phyloP scores from a whole-genome alignment of 331 rosid genomes.

The Dryas integrifolia region DNA sequence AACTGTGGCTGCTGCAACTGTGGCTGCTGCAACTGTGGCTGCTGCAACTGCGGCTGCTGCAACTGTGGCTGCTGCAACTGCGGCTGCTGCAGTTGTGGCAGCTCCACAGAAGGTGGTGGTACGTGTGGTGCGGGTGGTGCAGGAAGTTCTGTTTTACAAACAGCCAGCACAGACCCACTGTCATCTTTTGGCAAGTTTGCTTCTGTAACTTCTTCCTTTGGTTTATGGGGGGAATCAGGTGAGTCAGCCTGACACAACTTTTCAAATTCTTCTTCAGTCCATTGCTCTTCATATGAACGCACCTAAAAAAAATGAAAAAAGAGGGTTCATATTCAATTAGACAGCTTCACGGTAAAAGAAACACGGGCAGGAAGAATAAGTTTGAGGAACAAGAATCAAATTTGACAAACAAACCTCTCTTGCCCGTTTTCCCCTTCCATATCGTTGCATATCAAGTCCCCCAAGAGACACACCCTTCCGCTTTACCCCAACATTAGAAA shows the following conservation, averaged over 20 bases:
- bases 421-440: constrained; percentile 96
- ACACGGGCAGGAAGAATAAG: neutral
- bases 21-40: constrained; percentile 26
- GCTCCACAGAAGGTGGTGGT: constrained; percentile 33
- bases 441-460: constrained; percentile 76
- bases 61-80: neutral
- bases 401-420: constrained; percentile 75
- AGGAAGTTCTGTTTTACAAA: constrained; percentile 41
- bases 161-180: constrained; percentile 40
- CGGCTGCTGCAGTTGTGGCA: neutral
- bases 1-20: neutral
- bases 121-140: constrained; percentile 39
- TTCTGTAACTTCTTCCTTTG: constrained; percentile 48
- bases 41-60: constrained; percentile 28
- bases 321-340: neutral
- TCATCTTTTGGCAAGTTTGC: constrained; percentile 36
- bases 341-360: neutral
- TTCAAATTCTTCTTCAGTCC: constrained; percentile 99
- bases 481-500: constrained; percentile 58
- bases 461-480: constrained; percentile 69
- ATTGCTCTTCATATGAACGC: constrained; percentile 97
- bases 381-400: constrained; percentile 22
- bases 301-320: constrained; percentile 42
- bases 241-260: constrained; percentile 85
- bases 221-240: constrained; percentile 63